phyloP scores from a whole-genome alignment of 2,329 filamentous ascomycete species.

The Metarhizium anisopliae region DNA sequence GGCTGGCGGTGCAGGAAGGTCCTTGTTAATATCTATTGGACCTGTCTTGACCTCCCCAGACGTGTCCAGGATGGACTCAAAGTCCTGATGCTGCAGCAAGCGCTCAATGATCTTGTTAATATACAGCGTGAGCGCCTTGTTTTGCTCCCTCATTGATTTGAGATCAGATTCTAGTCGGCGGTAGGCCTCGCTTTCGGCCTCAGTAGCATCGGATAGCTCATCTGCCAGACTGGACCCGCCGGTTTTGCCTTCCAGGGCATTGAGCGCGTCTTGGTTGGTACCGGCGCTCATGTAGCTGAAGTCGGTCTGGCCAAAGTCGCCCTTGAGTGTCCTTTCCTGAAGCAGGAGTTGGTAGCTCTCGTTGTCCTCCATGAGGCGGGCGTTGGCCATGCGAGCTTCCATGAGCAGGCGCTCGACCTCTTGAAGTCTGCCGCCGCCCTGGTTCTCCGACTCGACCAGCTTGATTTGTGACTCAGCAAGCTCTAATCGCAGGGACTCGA shows the following conservation, averaged over 20 bases:
- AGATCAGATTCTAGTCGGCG: constrained; percentile 71
- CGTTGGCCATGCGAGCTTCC: constrained; percentile 92
- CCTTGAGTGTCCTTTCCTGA: constrained; percentile 90
- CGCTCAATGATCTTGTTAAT: constrained; percentile 99
- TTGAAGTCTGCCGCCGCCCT: constrained; percentile 76
- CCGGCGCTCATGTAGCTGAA: constrained; percentile 59
- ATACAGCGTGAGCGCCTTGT: constrained; percentile 94
- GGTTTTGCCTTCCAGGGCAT: constrained; percentile 50
- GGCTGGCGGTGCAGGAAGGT: constrained; percentile 62
- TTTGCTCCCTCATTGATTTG: constrained; percentile 77
- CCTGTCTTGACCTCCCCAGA: constrained; percentile 45
- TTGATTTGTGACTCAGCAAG: constrained; percentile 94
- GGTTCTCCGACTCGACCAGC: constrained; percentile 86
- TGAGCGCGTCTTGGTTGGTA: constrained; percentile 56
- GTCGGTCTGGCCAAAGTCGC: constrained; percentile 77
- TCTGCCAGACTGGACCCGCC: constrained; percentile 64
- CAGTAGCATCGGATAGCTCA: constrained; percentile 65
- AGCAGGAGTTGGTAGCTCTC: constrained; percentile 95
- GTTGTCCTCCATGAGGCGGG: constrained; percentile 94
- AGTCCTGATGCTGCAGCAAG: constrained; percentile 86
- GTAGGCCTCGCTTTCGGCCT: constrained; percentile 50
- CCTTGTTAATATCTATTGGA: constrained; percentile 59
- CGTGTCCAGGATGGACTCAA: constrained; percentile 85
- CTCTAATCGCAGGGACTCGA: constrained; percentile 84
- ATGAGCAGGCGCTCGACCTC: constrained; percentile 87